Percentiles rank a stretch among this genome's conserved stretches.
Evolutionary conservation across 257 asterid species (phyloP).

Genomic region (Galeopsis tetrahit): DNA sequence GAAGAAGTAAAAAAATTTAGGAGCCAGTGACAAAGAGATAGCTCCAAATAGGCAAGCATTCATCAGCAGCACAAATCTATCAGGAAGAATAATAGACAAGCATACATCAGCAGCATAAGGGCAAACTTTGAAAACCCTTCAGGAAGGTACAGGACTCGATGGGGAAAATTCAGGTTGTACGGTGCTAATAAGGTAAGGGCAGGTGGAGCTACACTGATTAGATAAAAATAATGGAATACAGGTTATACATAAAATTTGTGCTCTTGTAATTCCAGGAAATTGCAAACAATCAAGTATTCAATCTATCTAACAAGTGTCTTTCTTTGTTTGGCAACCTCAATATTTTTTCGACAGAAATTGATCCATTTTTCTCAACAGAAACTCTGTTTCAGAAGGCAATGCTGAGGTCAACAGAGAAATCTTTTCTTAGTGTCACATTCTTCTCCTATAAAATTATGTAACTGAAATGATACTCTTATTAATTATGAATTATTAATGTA

Average conservation of each 20-base stretch:
- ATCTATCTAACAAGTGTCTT: constrained; percentile 13
- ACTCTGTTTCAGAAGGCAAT: constrained; percentile 20
- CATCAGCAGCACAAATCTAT: constrained; percentile 25
- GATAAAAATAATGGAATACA: constrained; percentile 3
- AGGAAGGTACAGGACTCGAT: constrained; percentile 15
- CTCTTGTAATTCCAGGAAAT: constrained; percentile 9
- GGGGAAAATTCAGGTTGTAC: neutral
- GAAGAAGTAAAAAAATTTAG: constrained; percentile 20
- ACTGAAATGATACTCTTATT: constrained; percentile 5
- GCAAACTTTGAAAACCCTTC: constrained; percentile 20
- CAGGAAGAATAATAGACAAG: constrained; percentile 8
- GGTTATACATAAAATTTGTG: neutral
- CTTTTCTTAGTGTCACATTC: constrained; percentile 20
- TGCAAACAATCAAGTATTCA: constrained; percentile 12
- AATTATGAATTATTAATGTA: constrained; percentile 12
- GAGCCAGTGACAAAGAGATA: neutral
- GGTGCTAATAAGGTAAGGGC: neutral
- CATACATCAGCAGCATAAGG: constrained; percentile 25
- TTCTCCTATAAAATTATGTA: neutral
- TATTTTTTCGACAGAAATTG: too few species aligned
- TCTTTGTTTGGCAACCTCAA: constrained; percentile 15
- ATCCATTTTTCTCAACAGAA: constrained; percentile 15
- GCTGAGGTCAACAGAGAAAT: constrained; percentile 9
- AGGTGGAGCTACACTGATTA: neutral
- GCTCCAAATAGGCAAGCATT: constrained; percentile 2